phyloP scores from a whole-genome alignment of 2,329 filamentous ascomycete species.

The Nothophaeocryptopus gaeumannii region DNA sequence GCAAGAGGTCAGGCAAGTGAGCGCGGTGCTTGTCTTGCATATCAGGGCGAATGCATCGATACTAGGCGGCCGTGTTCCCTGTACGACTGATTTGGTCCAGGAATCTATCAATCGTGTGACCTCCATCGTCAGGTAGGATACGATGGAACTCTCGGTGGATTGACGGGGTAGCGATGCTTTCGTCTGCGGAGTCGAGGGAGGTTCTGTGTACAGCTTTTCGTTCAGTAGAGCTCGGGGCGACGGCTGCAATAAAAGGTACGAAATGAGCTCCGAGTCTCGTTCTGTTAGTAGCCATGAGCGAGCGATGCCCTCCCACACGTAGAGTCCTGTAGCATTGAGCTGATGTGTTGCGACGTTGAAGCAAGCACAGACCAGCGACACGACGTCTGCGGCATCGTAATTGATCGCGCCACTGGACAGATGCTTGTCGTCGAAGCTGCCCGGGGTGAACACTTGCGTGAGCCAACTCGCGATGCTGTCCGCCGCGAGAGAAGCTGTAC shows the following conservation, averaged over 20 bases:
- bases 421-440: conserved; percentile 56
- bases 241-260: conserved; percentile 49
- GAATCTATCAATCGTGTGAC: conserved; percentile 6
- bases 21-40: conserved; percentile 21
- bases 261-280: conserved; percentile 42
- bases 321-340: conserved; percentile 29
- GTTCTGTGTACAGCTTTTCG: not conserved
- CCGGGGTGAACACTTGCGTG: conserved; percentile 76
- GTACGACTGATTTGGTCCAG: conserved; percentile 5
- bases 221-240: conserved; percentile 3
- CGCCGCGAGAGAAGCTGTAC: conserved; percentile 63
- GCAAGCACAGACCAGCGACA: conserved; percentile 67
- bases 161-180: conserved; percentile 6
- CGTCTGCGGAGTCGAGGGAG: not conserved
- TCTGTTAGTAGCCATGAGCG: conserved; percentile 44
- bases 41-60: conserved; percentile 25
- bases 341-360: conserved; percentile 52
- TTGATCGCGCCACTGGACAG: conserved; percentile 64
- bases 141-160: conserved; percentile 21
- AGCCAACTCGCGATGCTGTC: conserved; percentile 78
- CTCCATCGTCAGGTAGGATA: conserved; percentile 26
- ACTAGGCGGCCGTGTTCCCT: conserved; percentile 15
- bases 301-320: conserved; percentile 41
- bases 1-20: conserved; percentile 32
- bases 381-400: conserved; percentile 63